Conservation (phyloP, 2,329 filamentous ascomycete genomes). For the Penicillium sp. region DNA sequence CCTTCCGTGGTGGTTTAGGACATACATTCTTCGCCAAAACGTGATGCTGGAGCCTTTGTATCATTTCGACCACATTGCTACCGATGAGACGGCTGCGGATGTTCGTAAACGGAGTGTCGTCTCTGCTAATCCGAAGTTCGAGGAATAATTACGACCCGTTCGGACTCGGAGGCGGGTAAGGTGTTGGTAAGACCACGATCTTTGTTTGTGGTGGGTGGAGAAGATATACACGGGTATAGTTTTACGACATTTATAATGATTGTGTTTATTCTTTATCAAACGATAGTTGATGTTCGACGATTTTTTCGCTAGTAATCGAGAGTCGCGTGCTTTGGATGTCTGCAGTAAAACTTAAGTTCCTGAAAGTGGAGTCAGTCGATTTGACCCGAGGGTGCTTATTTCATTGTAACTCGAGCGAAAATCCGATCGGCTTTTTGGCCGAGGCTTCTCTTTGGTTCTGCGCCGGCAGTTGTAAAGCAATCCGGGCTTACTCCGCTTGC, state of each 20-base stretch:
- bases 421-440: neutral
- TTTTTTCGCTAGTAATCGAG: neutral
- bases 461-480: neutral
- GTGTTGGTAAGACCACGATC: neutral
- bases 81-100: neutral
- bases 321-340: neutral
- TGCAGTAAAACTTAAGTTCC: neutral
- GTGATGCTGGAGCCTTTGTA: conserved; percentile 52
- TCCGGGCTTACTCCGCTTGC: too few relatives aligned
- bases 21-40: conserved; percentile 54
- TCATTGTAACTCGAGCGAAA: neutral
- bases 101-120: neutral
- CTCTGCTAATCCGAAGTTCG: neutral
- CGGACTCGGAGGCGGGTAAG: neutral
- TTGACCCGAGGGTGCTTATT: neutral
- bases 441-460: neutral
- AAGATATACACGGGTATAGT: neutral
- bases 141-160: neutral
- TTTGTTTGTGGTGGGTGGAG: too few relatives aligned
- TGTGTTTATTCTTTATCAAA: neutral
- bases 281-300: neutral
- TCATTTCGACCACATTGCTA: conserved; percentile 38
- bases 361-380: neutral
- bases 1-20: conserved; percentile 61
- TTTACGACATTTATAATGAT: neutral